Evolutionary conservation across 2,329 filamentous ascomycete genomes (phyloP).

Genomic region (Colletotrichum cordylinicola): DNA sequence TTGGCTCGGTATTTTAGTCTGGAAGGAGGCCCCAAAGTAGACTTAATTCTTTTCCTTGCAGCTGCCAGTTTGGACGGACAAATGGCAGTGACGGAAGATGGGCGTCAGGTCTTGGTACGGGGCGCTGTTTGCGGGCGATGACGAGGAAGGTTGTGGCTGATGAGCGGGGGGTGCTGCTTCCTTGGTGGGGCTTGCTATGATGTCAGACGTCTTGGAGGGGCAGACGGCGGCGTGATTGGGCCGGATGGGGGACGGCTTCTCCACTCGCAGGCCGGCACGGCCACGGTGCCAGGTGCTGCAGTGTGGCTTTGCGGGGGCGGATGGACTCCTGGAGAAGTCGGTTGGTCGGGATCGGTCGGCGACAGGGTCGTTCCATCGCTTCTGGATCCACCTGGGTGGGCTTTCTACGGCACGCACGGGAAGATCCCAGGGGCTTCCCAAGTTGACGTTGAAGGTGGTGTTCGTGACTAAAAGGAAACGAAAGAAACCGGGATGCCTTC

Average conservation of each 20-base stretch:
- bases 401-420: background rate
- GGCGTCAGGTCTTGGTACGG: conserved; percentile 8
- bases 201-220: conserved; percentile 11
- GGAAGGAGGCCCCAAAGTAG: background rate
- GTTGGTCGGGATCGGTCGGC: background rate
- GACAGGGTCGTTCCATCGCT: background rate
- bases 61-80: background rate
- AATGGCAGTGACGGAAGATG: background rate
- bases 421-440: background rate
- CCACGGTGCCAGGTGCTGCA: background rate
- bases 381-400: background rate
- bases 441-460: background rate
- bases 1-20: background rate
- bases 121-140: conserved; percentile 20
- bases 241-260: background rate
- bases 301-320: conserved; percentile 13
- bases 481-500: background rate
- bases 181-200: conserved; percentile 5
- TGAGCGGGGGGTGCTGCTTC: background rate
- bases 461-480: background rate
- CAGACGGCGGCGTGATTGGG: background rate
- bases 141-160: conserved; percentile 21
- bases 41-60: background rate
- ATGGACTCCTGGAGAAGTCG: background rate
- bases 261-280: background rate